Evolutionary conservation across 108 stramenopile species (phyloP).

Genomic region (Pseudonitzschia multiseries): DNA sequence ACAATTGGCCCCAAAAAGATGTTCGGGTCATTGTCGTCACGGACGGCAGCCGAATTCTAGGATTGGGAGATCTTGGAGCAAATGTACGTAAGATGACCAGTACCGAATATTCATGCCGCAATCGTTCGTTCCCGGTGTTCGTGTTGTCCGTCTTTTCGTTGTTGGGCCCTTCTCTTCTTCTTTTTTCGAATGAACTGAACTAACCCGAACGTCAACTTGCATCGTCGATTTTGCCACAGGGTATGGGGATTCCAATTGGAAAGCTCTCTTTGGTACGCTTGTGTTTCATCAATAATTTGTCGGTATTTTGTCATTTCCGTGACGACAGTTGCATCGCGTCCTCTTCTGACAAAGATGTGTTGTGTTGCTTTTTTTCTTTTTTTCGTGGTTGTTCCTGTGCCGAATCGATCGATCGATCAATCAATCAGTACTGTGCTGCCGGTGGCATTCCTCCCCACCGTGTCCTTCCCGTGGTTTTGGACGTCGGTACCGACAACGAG

Average conservation of each 20-base stretch:
- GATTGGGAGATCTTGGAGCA: slow-evolving; percentile 95
- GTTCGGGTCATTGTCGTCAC: slow-evolving; percentile 97
- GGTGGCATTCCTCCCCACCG: slow-evolving; percentile 97
- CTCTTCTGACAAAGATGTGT: no score
- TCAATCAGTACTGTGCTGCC: slow-evolving; percentile 89
- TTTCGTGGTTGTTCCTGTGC: slow-evolving; percentile 2
- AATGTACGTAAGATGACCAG: slow-evolving; percentile 73
- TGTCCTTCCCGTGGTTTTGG: slow-evolving; percentile 93
- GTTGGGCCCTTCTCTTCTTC: neutral
- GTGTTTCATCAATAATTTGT: no score
- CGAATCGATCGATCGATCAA: no score
- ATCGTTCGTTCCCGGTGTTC: no score
- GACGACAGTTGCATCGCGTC: neutral
- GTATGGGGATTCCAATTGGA: slow-evolving; percentile 95
- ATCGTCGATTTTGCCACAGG: neutral
- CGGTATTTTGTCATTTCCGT: no score
- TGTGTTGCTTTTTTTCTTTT: no score
- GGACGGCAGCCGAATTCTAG: slow-evolving; percentile 94
- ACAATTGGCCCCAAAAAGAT: slow-evolving; percentile 96
- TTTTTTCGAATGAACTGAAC: no score
- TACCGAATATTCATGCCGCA: no score
- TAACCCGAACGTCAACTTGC: no score
- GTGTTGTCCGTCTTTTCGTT: no score
- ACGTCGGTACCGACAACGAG: slow-evolving; percentile 98
- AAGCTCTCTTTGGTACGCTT: slow-evolving; percentile 67